phyloP scores from a whole-genome alignment of 2,329 filamentous ascomycete genomes.

The Pseudocercospora vitis region DNA sequence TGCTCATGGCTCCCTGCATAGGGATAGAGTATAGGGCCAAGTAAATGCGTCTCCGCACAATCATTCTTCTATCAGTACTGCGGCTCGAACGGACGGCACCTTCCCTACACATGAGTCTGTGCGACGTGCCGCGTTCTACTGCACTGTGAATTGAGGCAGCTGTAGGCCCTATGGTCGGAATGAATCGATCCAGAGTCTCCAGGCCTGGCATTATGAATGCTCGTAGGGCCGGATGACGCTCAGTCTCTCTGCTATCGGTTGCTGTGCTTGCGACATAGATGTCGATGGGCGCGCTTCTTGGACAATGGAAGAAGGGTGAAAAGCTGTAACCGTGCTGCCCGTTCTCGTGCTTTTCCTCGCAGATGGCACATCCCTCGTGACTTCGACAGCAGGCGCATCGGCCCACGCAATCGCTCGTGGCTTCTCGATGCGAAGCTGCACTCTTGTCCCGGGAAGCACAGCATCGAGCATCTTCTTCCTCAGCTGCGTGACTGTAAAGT shows the following conservation, averaged over 20 bases:
- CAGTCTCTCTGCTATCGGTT: conserved; percentile 8
- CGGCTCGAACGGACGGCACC: too few species aligned
- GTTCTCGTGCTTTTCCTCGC: conserved; percentile 8
- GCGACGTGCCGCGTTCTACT: too few species aligned
- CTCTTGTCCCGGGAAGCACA: conserved; percentile 46
- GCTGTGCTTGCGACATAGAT: background rate
- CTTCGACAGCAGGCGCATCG: conserved; percentile 68
- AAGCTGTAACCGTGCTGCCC: background rate
- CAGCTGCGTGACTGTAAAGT: conserved; percentile 46
- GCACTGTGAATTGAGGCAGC: too few species aligned
- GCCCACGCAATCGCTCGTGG: conserved; percentile 72
- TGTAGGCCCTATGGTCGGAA: too few species aligned
- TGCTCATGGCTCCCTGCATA: too few species aligned
- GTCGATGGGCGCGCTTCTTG: background rate
- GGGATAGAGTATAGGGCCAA: too few species aligned
- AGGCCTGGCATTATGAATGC: too few species aligned
- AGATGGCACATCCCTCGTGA: conserved; percentile 37
- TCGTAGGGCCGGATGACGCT: conserved; percentile 29
- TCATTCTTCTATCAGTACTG: too few species aligned
- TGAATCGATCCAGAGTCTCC: too few species aligned
- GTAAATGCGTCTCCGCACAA: too few species aligned
- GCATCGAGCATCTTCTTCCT: conserved; percentile 35
- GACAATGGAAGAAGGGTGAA: background rate
- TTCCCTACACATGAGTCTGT: too few species aligned
- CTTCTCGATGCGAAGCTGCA: conserved; percentile 67